Base-by-base conservation (phyloP, 306 rosid species). In the Cucurbita maxima region DNA sequence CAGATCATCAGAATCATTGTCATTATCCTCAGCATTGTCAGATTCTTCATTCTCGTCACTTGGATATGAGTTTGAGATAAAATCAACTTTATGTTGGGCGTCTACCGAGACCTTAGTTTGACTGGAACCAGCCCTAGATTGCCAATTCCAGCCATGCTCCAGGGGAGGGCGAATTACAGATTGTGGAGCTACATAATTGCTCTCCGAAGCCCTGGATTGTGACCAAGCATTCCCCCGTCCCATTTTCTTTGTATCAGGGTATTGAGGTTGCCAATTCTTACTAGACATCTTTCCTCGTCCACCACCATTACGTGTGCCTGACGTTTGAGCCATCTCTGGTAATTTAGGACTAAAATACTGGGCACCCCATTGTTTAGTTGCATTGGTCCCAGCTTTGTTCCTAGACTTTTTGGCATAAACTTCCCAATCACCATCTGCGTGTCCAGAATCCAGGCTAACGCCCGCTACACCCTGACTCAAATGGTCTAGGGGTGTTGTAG, bases 71-170 rank as follows among this genome's bases (percentile, higher is more conserved):
- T 76, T 77, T 34, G 79, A 72, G 41, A 30, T 41, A 41, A 14
- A 30, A 70, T 81, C 87, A 34, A 71, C 78, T 18, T n/a, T 73
- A 54, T 3, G 59, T 57, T 51, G 79, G 71, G 45, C 55, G 73
- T 75, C 70, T 52, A 74, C 84, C 19, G 45, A 50, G 63, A 56
- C 76, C 79, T 77, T 72, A 63, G 82, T 59, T 69, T 80, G 88
- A 61, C 59, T 64, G 9, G 78, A 76, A 68, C 72, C 86, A 58
- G 77, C 51, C 74, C 86, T 78, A 59, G 97, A 78, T 71, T 74
- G 80, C 96, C 97, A 92, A 76, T 86, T 85, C 96, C 97, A 92
- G n/a, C 96, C 96, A 76, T 80, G 80, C 81, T 86, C 76, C 58
- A 92, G 81, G 0, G 97, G 96, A 72, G 94, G 92, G 56, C 48